Evolutionary conservation across 352 stramenopile genomes (phyloP), one percentile per base, ranked within the genome.

Genomic region (Thalassiosira allenii): DNA sequence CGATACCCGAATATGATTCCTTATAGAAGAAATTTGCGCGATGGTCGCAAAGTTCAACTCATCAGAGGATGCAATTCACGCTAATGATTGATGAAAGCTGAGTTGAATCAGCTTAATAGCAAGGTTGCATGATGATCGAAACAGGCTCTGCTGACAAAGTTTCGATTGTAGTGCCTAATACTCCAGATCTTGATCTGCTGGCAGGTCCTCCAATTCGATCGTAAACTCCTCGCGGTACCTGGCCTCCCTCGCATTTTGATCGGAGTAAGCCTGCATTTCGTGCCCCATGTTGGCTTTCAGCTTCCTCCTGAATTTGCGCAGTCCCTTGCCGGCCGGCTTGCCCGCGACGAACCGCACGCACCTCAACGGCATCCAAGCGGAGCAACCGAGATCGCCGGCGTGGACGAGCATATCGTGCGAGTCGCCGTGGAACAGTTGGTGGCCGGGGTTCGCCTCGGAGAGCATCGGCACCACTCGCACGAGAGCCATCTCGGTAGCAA

Each of bases 391-490:
- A 65, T 65, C 33, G 25, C 22, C 30, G 29, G 56, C 56, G 34
- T 40, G 56, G n/a, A 65, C 41, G 22, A 12, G 56, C 17, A 65
- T 41, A 4, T 32, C 22, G n/a, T n/a, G n/a, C n/a, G n/a, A n/a
- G n/a, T n/a, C n/a, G n/a, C n/a, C n/a, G n/a, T n/a, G n/a, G n/a
- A n/a, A n/a, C n/a, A n/a, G n/a, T n/a, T n/a, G n/a, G n/a, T n/a
- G n/a, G n/a, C n/a, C n/a, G n/a, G n/a, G n/a, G 12, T 65, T 47
- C 12, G 34, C 29, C 41, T 57, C 49, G 25, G 44, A 79, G 20
- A 72, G 27, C 37, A 64, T 33, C 8, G 56, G 62, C 33, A 84
- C 34, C 30, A 56, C 20, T 64, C 69, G 30, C 9, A 84, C 58
- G 22, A 84, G 75, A 14, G 61, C 67, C 20, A 34, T 63, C 30